Evolutionary conservation across 2,329 filamentous ascomycete genomes (phyloP), one percentile per base, ranked within the genome.

Genomic region (Tetracladium maxilliforme): DNA sequence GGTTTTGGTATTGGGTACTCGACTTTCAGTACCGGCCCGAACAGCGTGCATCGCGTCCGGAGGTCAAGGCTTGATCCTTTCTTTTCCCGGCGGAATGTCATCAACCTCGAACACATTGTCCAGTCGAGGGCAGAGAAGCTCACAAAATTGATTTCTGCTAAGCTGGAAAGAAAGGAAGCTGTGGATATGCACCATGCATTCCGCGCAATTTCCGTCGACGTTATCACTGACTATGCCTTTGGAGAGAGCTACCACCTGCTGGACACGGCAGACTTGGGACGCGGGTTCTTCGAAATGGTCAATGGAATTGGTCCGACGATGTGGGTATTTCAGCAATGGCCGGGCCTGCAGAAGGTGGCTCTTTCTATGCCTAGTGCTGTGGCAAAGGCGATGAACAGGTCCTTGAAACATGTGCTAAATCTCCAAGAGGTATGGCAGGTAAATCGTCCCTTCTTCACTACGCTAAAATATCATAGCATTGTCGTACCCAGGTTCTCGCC

Each of bases 171-270:
- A n/a, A n/a, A n/a, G n/a, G 19, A 36, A 23, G 22, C 32, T 6
- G 36, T 46, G 11, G 38, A 45, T 28, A 25, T 43, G 10, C 34
- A 42, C 25, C 35, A 40, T 24, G 37, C 29, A 13, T 42, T 40
- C 25, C 35, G 40, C 19, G 33, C 41, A 9, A 27, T 48, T 8
- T 40, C 37, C 1, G 32, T 41, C 9, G 44, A 47, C 27, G 31
- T 47, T 12, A 41, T 44, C 16, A 39, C 40, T 6, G 38, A 47
- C n/a, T 47, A 45, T 28, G 37, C 41, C 2, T 48, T 48, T 21
- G 41, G 31, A 7, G 26, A 37, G 7, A 38, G 33, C 19, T 44
- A 45, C 27, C 32, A 48, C 18, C 33, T 40, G 8, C 25, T 50
- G 3, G 45, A 45, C 14, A 24, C 23, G 6, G 15, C 27, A 1